phyloP scores from a whole-genome alignment of 352 stramenopile species.

The Pythium oligandrum region DNA sequence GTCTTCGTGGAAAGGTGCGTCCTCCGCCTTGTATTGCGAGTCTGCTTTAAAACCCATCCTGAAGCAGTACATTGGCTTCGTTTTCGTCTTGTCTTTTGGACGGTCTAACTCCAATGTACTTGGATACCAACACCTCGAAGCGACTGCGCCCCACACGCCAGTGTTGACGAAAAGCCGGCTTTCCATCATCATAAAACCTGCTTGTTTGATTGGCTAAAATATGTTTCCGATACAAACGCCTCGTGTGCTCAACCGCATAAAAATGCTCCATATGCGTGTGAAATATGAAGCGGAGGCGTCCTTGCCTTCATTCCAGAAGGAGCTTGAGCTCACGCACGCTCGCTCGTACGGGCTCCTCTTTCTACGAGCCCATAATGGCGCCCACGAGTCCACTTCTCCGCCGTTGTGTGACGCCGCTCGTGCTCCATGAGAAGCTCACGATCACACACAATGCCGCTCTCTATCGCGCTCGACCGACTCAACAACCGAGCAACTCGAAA shows the following conservation, averaged over 20 bases:
- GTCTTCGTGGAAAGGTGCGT: too few species aligned
- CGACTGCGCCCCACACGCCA: too few species aligned
- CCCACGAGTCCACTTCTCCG: background rate
- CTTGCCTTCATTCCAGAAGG: slow-evolving; percentile 2
- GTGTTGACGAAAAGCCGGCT: too few species aligned
- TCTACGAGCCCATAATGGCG: background rate
- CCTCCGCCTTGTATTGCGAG: too few species aligned
- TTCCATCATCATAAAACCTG: too few species aligned
- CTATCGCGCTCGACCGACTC: slow-evolving; percentile 5
- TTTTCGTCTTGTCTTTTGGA: too few species aligned
- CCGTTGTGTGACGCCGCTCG: slow-evolving; percentile 1
- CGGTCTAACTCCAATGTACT: too few species aligned
- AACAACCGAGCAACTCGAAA: background rate
- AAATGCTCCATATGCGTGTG: background rate
- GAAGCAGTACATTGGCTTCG: too few species aligned
- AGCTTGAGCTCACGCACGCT: background rate
- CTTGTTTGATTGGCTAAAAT: too few species aligned
- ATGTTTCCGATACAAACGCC: background rate
- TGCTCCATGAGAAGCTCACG: slow-evolving; percentile 9
- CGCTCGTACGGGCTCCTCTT: background rate
- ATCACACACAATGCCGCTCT: slow-evolving; percentile 12
- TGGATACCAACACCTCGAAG: too few species aligned
- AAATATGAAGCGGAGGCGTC: slow-evolving; percentile 3
- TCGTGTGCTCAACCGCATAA: background rate
- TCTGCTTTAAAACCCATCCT: too few species aligned